phyloP scores from a whole-genome alignment of 2,329 filamentous ascomycete species.

The Colletotrichum sidae region DNA sequence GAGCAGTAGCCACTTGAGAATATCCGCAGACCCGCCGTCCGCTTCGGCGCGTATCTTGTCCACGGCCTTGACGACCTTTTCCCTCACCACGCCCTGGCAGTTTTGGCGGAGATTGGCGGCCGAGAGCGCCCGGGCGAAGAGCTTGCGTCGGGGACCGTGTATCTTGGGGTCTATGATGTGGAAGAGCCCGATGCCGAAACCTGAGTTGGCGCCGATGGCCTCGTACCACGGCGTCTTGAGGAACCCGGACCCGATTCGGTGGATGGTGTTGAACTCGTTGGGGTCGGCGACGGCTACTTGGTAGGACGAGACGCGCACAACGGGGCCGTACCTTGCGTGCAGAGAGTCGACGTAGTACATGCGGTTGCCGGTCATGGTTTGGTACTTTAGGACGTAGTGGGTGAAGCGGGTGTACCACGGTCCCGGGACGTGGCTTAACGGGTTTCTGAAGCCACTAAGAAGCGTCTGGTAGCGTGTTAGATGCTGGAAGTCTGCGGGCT shows the following conservation, averaged over 20 bases:
- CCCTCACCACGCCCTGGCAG: conserved; percentile 47
- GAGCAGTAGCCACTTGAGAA: conserved; percentile 66
- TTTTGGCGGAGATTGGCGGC: conserved; percentile 48
- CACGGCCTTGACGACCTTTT: conserved; percentile 53
- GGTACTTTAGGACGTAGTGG: conserved; percentile 43
- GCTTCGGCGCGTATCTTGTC: conserved; percentile 59
- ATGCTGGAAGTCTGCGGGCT: no score
- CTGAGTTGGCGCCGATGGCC: background rate
- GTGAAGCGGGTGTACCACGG: conserved; percentile 20
- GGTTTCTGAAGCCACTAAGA: background rate
- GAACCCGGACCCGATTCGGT: conserved; percentile 5
- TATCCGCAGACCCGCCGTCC: conserved; percentile 51
- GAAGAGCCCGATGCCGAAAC: conserved; percentile 5
- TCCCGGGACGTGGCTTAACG: conserved; percentile 6
- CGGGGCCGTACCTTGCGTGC: conserved; percentile 59
- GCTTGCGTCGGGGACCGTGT: conserved; percentile 44
- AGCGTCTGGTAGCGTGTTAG: no score
- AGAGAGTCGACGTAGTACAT: conserved; percentile 65
- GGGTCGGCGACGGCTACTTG: conserved; percentile 17
- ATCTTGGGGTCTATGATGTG: background rate
- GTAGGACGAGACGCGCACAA: conserved; percentile 39
- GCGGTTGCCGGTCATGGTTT: background rate
- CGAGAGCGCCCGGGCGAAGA: conserved; percentile 55
- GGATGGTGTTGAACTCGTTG: conserved; percentile 5
- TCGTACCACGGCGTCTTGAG: conserved; percentile 12